These are phyloP conservation scores for Funneliformis geosporum DNA, from an alignment of 192 early-diverging fungal genomes.

Conservation along the genomic window DNA sequence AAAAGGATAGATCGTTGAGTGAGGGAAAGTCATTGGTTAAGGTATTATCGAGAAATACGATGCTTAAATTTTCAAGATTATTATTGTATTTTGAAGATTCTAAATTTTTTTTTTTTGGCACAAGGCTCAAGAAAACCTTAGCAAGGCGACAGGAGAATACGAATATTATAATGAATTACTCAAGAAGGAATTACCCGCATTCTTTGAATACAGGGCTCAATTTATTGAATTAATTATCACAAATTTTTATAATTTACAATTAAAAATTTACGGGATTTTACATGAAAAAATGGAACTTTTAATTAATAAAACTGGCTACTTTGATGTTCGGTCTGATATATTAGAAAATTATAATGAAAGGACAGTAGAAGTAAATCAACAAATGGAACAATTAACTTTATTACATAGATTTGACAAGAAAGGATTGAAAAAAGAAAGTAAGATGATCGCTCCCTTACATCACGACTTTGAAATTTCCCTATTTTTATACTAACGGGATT, in stretches of 20 bases:
- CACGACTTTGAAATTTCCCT: too few relatives aligned
- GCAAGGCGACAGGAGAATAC: conserved; percentile 82
- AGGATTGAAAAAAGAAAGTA: background rate
- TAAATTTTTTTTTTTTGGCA: background rate
- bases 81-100: too few relatives aligned
- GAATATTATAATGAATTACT: conserved; percentile 80
- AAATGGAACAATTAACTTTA: conserved; percentile 34
- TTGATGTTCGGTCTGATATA: conserved; percentile 54
- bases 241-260: conserved; percentile 82
- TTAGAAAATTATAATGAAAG: conserved; percentile 45
- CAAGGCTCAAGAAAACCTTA: conserved; percentile 70
- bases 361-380: conserved; percentile 36
- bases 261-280: conserved; percentile 73
- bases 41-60: too few relatives aligned
- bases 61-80: too few relatives aligned
- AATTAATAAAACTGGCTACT: conserved; percentile 48
- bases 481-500: too few relatives aligned
- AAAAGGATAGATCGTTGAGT: conserved; percentile 57
- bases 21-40: conserved; percentile 72
- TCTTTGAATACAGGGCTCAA: conserved; percentile 69
- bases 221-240: conserved; percentile 90
- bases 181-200: conserved; percentile 76
- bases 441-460: background rate
- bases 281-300: conserved; percentile 59
- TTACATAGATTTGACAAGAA: background rate